Conservation (phyloP, 2,329 filamentous ascomycete species). For the Ceratocystis alfenasii region DNA sequence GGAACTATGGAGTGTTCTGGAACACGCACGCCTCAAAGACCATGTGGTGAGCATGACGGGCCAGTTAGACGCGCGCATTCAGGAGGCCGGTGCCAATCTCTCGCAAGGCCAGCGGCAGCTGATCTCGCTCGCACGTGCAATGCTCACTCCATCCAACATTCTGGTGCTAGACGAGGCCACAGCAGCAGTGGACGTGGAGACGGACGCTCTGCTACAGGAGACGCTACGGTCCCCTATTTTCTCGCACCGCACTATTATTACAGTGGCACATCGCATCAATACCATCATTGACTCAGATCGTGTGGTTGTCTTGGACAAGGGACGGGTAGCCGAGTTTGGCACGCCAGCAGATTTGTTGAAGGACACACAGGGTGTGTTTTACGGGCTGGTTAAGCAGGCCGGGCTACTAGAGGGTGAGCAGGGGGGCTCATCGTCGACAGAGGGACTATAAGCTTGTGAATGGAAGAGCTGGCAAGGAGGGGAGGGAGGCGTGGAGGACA, state of each 20-base stretch:
- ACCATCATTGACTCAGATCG: constrained; percentile 84
- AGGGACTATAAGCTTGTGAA: background rate
- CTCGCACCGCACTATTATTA: constrained; percentile 89
- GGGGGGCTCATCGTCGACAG: constrained; percentile 1
- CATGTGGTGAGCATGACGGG: constrained; percentile 78
- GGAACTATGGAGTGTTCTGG: constrained; percentile 89
- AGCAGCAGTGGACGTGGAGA: constrained; percentile 58
- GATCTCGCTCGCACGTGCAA: constrained; percentile 80
- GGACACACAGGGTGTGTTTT: constrained; percentile 65
- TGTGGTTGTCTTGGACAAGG: constrained; percentile 86
- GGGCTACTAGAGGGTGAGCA: constrained; percentile 47
- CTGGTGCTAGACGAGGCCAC: constrained; percentile 95
- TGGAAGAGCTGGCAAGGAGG: background rate
- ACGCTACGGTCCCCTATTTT: constrained; percentile 58
- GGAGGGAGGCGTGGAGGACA: background rate
- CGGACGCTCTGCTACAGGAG: constrained; percentile 52
- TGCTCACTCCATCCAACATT: constrained; percentile 93
- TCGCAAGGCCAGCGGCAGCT: constrained; percentile 92
- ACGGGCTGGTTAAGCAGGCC: constrained; percentile 82
- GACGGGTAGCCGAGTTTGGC: constrained; percentile 85
- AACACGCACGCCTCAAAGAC: constrained; percentile 87
- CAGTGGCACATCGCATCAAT: constrained; percentile 95
- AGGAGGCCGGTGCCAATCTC: constrained; percentile 93
- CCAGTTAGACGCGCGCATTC: constrained; percentile 75
- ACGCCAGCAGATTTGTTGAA: constrained; percentile 67